Base-by-base conservation (phyloP, 176 grass and related monocot genomes). In the Zizania latifolia region DNA sequence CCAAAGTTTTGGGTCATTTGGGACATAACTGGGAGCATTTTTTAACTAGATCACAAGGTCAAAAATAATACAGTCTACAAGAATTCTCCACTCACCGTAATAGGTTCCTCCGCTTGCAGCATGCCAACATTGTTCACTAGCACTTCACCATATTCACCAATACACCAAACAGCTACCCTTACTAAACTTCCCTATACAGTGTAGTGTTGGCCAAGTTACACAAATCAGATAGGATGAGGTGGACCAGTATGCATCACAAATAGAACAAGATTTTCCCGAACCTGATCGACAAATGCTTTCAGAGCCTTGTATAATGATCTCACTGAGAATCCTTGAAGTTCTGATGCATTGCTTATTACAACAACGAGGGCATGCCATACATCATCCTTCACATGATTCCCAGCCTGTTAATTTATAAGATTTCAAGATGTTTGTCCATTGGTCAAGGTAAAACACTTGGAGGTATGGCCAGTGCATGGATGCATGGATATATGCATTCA, bases 131-230 rank as follows among this genome's bases (percentile, higher is more conserved):
- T 93, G 63, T 87, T 93, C 44, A 97, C 94, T 78, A 97, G 57
- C 94, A 97, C 93, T 85, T 97, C 94, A 41, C 94, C 94, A 78
- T 97, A 97, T 75, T 97, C 94, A 76, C 94, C 94, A 51, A 97
- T 89, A 78, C 91, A 97, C 94, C 94, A 97, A 55, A 97, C 86
- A 89, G 84, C 74, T 70, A 89, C 91, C 81, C 88, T 87, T 57
- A 97, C 81, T 89, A 97, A 89, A 82, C 88, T 97, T 89, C 79
- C 88, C 94, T 97, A 83, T 33, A 82, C 33, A 65, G 19, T 65
- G 69, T 39, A 86, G 59, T 26, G 32, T 77, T 58, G 82, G 56
- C 56, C 68, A 79, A 73, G 61, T 65, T 82, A 57, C 11, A 32
- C 14, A 23, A 39, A 23, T 59, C 48, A 27, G 24, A 16, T 33